Base-by-base conservation (phyloP, 208 protist species). In the Leptomonas seymouri region DNA sequence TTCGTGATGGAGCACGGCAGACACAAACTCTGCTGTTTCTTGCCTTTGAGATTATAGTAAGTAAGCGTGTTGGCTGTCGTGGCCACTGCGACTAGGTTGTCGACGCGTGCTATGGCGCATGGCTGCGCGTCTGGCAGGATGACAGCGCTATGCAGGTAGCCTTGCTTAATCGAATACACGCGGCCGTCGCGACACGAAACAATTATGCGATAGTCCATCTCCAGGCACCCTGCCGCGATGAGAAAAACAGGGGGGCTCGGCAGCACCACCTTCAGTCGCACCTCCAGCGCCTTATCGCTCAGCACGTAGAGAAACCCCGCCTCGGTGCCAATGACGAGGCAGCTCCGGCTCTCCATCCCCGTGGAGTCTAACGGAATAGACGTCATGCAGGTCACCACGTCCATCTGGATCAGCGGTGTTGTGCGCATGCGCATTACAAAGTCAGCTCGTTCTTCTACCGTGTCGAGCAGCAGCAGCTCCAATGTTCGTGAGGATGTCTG, bases 141-240 rank as follows among this genome's bases (percentile, higher is more conserved):
- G 53, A 90, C 81, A 7, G 74, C 81, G 11, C 49, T 82, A 36
- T 81, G 81, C 31, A 98, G 74, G 61, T 83, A 71, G 8, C 87
- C 93, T 49, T 97, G 87, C 78, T 97, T 98, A 66, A 98, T 85
- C 9, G 88, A 93, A 85, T 98, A 98, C 39, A 99, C 78, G 58
- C 77, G 79, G 34, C 89, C 91, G 72, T 98, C 91, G 55, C 97
- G 84, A 80, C 96, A 98, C 8, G 93, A 86, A 14, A 91, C 78
- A 42, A 98, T 82, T 45, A 99, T 88, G 23, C 97, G 91, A 71
- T 98, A 98, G 57, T 98, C 90, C 23, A 94, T 82, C 16, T 85
- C 76, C 15, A 89, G 79, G 9, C 83, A 69, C 2, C 97, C 96
- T 2, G 80, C 84, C 21, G 76, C 74, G n/a, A 93, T 58, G 18